Conservation (phyloP, 2,329 filamentous ascomycete genomes). For the Sarocladium strictum region DNA sequence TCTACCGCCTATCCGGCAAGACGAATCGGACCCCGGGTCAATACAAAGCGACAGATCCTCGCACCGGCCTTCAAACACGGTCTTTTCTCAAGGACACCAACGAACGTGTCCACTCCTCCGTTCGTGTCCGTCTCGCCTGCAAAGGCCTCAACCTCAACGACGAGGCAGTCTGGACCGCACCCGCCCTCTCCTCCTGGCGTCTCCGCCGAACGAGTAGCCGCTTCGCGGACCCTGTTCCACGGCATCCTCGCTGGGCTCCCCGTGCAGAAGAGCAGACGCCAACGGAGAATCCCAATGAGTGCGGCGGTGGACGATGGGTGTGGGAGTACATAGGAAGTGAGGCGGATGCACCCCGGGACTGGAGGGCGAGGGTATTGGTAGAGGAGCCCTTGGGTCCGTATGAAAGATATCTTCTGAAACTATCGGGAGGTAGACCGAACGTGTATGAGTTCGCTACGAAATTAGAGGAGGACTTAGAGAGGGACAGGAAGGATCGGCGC, state of each 20-base stretch:
- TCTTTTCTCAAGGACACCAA: conserved; percentile 45
- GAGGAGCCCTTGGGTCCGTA: conserved; percentile 33
- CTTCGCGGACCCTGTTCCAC: conserved; percentile 29
- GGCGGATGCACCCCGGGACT: conserved; percentile 31
- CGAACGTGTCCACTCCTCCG: conserved; percentile 49
- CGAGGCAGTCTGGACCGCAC: conserved; percentile 37
- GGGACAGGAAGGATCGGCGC: conserved; percentile 1
- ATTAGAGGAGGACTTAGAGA: conserved; percentile 13
- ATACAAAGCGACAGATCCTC: conserved; percentile 38
- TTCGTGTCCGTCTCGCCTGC: conserved; percentile 46
- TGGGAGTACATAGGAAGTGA: conserved; percentile 48
- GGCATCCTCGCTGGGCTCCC: conserved; percentile 26
- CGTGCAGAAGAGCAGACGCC: conserved; percentile 17
- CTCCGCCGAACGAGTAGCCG: conserved; percentile 28
- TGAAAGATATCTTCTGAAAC: conserved; percentile 10
- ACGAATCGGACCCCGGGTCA: conserved; percentile 40
- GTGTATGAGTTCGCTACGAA: conserved; percentile 36
- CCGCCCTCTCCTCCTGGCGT: conserved; percentile 39
- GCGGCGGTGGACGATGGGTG: conserved; percentile 36
- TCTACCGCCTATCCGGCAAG: conserved; percentile 39
- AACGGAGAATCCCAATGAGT: conserved; percentile 18
- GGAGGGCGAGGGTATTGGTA: conserved; percentile 35
- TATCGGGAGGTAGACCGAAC: conserved; percentile 35
- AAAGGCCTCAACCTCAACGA: conserved; percentile 46
- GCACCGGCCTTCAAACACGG: conserved; percentile 27